A percentile compares a stretch with the other conserved stretches of the same genome.
These are phyloP conservation scores for Suillus plorans DNA, from an alignment of 768 basidiomycete genomes.

Conservation along the genomic window DNA sequence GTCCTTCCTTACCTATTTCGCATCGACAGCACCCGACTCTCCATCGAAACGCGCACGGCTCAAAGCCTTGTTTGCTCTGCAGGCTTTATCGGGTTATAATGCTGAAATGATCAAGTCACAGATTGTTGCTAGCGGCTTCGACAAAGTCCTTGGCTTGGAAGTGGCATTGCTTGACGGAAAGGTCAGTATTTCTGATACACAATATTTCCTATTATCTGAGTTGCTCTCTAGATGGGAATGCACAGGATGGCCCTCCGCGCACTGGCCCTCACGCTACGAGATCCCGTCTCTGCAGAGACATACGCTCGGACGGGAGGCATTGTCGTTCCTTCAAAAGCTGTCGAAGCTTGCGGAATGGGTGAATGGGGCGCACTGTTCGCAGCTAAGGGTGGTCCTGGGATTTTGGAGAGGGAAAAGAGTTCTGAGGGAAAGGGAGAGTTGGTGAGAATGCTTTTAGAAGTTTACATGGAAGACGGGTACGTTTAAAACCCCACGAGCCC, in stretches of 20 bases:
- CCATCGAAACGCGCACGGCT: slow-evolving; percentile 70
- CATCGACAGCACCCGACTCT: slow-evolving; percentile 81
- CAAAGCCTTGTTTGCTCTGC: slow-evolving; percentile 76
- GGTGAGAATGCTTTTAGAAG: slow-evolving; percentile 70
- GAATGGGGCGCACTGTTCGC: slow-evolving; percentile 30
- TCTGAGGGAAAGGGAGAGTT: slow-evolving; percentile 54
- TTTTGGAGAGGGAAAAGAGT: slow-evolving; percentile 36
- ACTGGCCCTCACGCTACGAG: slow-evolving; percentile 47
- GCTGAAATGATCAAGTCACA: slow-evolving; percentile 20
- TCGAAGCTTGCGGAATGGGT: slow-evolving; percentile 54
- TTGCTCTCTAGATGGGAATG: not conserved
- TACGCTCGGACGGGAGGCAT: slow-evolving; percentile 84
- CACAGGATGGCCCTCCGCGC: not conserved
- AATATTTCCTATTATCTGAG: not conserved
- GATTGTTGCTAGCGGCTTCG: slow-evolving; percentile 26
- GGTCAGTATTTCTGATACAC: slow-evolving; percentile 37
- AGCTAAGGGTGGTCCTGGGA: slow-evolving; percentile 30
- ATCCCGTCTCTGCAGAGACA: slow-evolving; percentile 76
- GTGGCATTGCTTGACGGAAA: slow-evolving; percentile 77
- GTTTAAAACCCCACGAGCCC: slow-evolving; percentile 20
- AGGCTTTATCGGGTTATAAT: slow-evolving; percentile 31
- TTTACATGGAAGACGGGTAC: slow-evolving; percentile 79
- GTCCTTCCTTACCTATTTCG: slow-evolving; percentile 62
- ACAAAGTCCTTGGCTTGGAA: slow-evolving; percentile 66
- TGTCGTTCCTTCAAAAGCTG: slow-evolving; percentile 60